These are phyloP conservation scores for Selaginella moellendorffii DNA, from an alignment of 75 land plant genomes.

Conservation along the genomic window DNA sequence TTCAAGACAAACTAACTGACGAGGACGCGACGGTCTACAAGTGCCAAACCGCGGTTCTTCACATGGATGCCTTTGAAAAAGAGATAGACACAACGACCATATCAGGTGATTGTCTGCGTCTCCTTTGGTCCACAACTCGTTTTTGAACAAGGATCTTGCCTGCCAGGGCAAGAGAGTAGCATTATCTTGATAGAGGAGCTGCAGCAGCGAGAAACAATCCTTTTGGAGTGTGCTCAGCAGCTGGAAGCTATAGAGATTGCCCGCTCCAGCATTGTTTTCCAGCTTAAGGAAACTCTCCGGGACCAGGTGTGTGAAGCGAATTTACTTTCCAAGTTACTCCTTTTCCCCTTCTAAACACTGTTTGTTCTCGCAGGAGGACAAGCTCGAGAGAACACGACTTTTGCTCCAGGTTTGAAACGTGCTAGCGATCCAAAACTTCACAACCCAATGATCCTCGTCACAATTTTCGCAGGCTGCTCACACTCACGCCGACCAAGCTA, in stretches of 20 bases:
- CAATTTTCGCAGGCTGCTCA: neutral
- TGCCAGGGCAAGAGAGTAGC: slow-evolving; percentile 21
- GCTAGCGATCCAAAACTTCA: neutral
- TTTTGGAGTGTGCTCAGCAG: slow-evolving; percentile 49
- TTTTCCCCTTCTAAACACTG: neutral
- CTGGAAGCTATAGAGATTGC: slow-evolving; percentile 41
- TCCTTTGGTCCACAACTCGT: neutral
- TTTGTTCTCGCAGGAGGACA: neutral
- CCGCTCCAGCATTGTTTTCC: slow-evolving; percentile 36
- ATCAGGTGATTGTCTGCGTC: slow-evolving; percentile 35
- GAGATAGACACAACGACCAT: slow-evolving; percentile 24
- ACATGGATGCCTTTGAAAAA: slow-evolving; percentile 48
- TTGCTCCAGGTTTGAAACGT: neutral
- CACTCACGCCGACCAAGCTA: neutral
- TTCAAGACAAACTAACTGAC: slow-evolving; percentile 41
- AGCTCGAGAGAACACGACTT: neutral
- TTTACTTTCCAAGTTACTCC: too few relatives aligned
- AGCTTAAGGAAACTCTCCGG: slow-evolving; percentile 45
- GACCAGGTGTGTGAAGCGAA: neutral
- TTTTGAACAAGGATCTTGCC: slow-evolving; percentile 4
- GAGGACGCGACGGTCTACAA: slow-evolving; percentile 47
- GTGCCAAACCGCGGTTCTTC: slow-evolving; percentile 44
- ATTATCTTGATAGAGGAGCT: slow-evolving; percentile 36
- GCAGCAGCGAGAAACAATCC: slow-evolving; percentile 34
- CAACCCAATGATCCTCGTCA: too few relatives aligned